Evolutionary conservation across 805 yeast species (phyloP), one percentile per base, ranked within the genome.

Genomic region (Saccharomyces mikatae): DNA sequence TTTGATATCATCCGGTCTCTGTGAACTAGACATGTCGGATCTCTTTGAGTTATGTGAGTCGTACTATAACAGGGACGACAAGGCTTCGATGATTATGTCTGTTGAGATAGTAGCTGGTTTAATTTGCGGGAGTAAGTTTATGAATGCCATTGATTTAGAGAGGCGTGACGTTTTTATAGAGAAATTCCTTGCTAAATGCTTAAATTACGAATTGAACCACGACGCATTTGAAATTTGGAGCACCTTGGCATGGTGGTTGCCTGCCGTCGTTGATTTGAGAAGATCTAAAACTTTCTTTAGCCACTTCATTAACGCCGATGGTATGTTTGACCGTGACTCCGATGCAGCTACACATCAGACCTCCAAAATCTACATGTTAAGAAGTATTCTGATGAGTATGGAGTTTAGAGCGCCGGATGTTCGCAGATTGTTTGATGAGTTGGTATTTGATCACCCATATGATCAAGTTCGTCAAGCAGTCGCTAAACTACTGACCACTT

Each of bases 201-300:
- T 89, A 32, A 72, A 74, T 6, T 71, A 76, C 32, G 88, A 84
- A 48, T 68, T 92, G 53, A 80, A 88, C 1, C 95, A 89, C 2
- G 94, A 90, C 31, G 85, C 84, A 2, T 70, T 77, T 41, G 79
- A 77, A 21, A 81, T 87, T 46, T 94, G 97, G 97, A 76, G 76
- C 36, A 78, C 89, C 0, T 79, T 88, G 50, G 74, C 85, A 3
- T 84, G 89, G 85, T 86, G 89, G 87, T 63, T 82, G 1, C 86
- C 89, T 0, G 68, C 81, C 0, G 84, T 80, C 60, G 74, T 82
- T 41, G 95, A 88, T 66, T 59, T 76, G 50, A 79, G 96, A 64
- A 77, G 96, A 55, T 77, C 80, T 53, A 83, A 84, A 13, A 75
- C 76, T 11, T 66, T 86, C 2, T 68, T 76, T 24, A 65, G 72